These are phyloP conservation scores for Apium graveolens DNA, from an alignment of 129 eudicot species.

Conservation along the genomic window DNA sequence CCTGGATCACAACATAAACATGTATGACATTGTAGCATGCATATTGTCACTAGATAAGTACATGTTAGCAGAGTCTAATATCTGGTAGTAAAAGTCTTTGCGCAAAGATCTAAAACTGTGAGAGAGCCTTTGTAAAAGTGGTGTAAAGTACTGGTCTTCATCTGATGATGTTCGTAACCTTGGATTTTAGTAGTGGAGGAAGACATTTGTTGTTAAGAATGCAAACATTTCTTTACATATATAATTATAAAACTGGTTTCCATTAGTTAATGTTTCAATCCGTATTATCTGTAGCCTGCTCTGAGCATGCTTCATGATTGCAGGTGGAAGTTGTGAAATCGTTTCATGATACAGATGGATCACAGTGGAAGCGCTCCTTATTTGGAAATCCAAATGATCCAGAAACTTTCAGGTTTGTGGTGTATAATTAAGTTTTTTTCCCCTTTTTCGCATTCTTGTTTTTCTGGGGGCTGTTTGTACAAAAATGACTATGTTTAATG, in stretches of 20 bases:
- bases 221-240: neutral
- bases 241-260: neutral
- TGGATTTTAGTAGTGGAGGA: neutral
- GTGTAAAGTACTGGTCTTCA: neutral
- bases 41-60: neutral
- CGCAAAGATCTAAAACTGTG: neutral
- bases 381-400: conserved; percentile 96
- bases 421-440: neutral
- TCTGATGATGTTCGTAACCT: neutral
- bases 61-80: neutral
- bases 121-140: neutral
- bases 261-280: neutral
- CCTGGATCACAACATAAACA: neutral
- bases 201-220: neutral
- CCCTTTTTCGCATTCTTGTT: neutral
- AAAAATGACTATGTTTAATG: neutral
- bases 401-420: conserved; percentile 76
- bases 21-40: neutral
- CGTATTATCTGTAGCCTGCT: neutral
- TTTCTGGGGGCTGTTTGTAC: neutral
- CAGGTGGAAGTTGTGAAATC: conserved; percentile 88
- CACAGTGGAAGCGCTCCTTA: conserved; percentile 92
- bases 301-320: neutral
- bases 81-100: neutral
- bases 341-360: conserved; percentile 81